phyloP scores from a whole-genome alignment of 108 stramenopile genomes.

The Fistulifera pelliculosa region DNA sequence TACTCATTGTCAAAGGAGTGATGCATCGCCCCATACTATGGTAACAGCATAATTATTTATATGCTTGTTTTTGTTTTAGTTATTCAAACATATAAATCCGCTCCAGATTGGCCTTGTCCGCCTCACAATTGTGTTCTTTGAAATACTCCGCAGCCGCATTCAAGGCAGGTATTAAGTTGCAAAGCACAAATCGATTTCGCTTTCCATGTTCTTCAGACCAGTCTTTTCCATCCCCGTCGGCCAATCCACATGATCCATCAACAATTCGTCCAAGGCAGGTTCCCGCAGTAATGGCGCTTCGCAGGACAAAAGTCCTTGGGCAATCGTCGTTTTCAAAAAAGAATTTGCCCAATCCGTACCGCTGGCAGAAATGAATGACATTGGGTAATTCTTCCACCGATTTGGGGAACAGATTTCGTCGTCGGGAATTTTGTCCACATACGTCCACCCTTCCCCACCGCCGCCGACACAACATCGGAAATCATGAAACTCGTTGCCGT shows the following conservation, averaged over 20 bases:
- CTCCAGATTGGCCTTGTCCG: conserved; percentile 32
- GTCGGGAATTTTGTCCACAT: conserved; percentile 22
- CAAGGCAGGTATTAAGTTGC: conserved; percentile 30
- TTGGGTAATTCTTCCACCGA: conserved; percentile 20
- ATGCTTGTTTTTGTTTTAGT: no score
- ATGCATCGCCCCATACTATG: no score
- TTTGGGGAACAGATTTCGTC: conserved; percentile 20
- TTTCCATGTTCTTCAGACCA: not conserved
- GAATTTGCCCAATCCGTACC: conserved; percentile 51
- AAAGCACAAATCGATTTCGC: conserved; percentile 31
- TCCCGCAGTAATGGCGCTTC: conserved; percentile 45
- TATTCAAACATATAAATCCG: conserved; percentile 1
- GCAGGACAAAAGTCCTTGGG: conserved; percentile 62
- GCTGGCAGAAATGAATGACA: conserved; percentile 78
- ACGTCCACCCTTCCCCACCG: conserved; percentile 70
- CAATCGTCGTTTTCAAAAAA: conserved; percentile 60
- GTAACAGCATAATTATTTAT: no score
- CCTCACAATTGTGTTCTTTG: conserved; percentile 37
- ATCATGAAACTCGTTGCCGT: conserved; percentile 43
- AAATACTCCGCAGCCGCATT: conserved; percentile 40
- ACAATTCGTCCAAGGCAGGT: conserved; percentile 32
- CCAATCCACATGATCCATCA: not conserved
- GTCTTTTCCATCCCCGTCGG: not conserved
- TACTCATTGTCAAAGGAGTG: no score
- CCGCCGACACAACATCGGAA: conserved; percentile 10